phyloP scores from a whole-genome alignment of 2,329 filamentous ascomycete genomes.

The Monilinia vaccinii-corymbosi region DNA sequence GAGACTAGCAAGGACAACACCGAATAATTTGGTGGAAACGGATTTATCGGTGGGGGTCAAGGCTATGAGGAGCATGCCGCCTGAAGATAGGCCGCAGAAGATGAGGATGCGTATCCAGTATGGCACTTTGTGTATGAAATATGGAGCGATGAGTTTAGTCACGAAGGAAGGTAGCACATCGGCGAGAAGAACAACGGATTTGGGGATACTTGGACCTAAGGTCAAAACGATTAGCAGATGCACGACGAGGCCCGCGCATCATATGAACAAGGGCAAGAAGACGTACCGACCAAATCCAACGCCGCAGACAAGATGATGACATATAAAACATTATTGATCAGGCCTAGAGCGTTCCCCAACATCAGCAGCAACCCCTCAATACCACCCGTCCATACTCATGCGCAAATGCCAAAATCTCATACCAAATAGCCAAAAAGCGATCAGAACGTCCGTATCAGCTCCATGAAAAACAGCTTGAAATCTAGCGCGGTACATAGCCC shows the following conservation, averaged over 20 bases:
- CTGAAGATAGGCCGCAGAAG: conserved; percentile 66
- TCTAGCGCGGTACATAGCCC: conserved; percentile 63
- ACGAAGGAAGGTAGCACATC: conserved; percentile 86
- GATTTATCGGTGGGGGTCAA: conserved; percentile 60
- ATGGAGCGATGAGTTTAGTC: conserved; percentile 81
- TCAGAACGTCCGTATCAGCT: conserved; percentile 60
- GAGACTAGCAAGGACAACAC: conserved; percentile 76
- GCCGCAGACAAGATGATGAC: conserved; percentile 94
- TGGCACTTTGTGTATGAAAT: conserved; percentile 83
- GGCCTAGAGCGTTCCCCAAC: conserved; percentile 41
- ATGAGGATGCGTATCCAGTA: conserved; percentile 67
- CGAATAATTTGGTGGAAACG: conserved; percentile 67
- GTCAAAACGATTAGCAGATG: neutral
- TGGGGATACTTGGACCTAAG: conserved; percentile 61
- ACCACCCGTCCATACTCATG: neutral
- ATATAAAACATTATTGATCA: conserved; percentile 97
- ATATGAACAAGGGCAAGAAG: neutral
- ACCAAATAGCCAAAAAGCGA: conserved; percentile 95
- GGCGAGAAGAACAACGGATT: conserved; percentile 85
- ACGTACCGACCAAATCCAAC: conserved; percentile 71
- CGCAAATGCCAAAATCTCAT: conserved; percentile 21
- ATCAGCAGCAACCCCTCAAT: neutral
- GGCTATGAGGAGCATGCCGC: conserved; percentile 83
- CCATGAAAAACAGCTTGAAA: conserved; percentile 54
- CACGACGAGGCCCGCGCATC: neutral